These are phyloP conservation scores for Podospora comata DNA, from an alignment of 495 filamentous ascomycete species.

Conservation along the genomic window DNA sequence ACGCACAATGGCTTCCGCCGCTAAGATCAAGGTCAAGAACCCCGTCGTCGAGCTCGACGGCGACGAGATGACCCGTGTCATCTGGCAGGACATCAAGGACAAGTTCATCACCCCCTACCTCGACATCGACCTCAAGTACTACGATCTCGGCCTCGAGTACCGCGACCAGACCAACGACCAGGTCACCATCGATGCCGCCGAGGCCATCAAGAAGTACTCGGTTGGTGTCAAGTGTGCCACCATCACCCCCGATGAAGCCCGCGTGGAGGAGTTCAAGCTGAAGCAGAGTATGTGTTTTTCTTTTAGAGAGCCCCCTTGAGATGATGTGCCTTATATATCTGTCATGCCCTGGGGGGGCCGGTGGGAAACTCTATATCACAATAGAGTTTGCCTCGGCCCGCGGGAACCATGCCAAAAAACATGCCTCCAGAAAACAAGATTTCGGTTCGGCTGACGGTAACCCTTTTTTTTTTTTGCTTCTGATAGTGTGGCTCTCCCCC, in stretches of 20 bases:
- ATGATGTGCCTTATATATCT: background rate
- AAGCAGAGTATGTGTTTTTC: conserved; percentile 74
- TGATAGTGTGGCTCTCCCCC: conserved; percentile 86
- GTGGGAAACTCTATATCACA: conserved; percentile 1
- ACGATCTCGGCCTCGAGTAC: conserved; percentile 92
- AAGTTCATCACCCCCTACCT: conserved; percentile 96
- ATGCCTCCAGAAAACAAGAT: background rate
- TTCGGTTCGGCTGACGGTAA: conserved; percentile 1
- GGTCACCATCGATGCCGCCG: conserved; percentile 89
- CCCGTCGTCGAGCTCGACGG: conserved; percentile 96
- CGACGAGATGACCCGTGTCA: conserved; percentile 99
- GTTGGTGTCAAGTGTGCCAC: conserved; percentile 99
- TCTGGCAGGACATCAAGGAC: conserved; percentile 98
- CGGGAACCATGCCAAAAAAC: background rate
- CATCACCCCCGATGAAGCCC: conserved; percentile 94
- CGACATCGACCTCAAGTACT: conserved; percentile 97
- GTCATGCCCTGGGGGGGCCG: background rate
- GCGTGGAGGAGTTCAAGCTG: conserved; percentile 95
- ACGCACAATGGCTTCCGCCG: conserved; percentile 40
- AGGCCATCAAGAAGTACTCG: conserved; percentile 97
- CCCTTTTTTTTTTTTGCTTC: background rate
- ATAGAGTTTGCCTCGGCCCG: conserved; percentile 1
- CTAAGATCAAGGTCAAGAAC: conserved; percentile 96
- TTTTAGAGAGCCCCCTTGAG: background rate
- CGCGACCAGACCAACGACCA: conserved; percentile 94